These are phyloP conservation scores for Inosperma sp. DNA, from an alignment of 768 basidiomycete species.

Conservation along the genomic window DNA sequence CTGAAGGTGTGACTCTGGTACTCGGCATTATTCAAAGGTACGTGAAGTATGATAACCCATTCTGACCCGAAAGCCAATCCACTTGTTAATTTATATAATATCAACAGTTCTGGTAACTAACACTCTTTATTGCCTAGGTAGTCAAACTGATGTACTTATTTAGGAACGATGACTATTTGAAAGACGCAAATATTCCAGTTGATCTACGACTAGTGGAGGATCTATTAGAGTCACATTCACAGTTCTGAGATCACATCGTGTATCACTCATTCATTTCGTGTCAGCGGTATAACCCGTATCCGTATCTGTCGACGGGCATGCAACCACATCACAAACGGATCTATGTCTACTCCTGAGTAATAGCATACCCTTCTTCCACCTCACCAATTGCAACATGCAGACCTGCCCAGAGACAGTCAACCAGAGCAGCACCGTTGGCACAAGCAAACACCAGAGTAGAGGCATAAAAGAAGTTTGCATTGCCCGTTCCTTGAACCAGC, in stretches of 20 bases:
- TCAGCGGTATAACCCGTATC: not conserved
- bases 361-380: slow-evolving; percentile 45
- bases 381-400: slow-evolving; percentile 67
- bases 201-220: slow-evolving; percentile 40
- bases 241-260: not conserved
- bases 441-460: slow-evolving; percentile 91
- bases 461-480: slow-evolving; percentile 98
- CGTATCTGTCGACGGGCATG: not conserved
- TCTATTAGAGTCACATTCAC: slow-evolving; percentile 23
- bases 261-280: no score
- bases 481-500: slow-evolving; percentile 88
- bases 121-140: not conserved
- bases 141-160: not conserved
- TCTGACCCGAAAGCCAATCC: not conserved
- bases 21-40: slow-evolving; percentile 90
- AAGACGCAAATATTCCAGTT: slow-evolving; percentile 41
- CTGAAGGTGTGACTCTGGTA: slow-evolving; percentile 82
- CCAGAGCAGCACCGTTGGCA: slow-evolving; percentile 75
- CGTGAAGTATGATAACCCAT: not conserved
- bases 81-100: no score
- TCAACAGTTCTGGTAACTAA: slow-evolving; percentile 41
- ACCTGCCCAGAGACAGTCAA: slow-evolving; percentile 83
- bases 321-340: not conserved
- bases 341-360: slow-evolving; percentile 52
- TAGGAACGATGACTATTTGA: slow-evolving; percentile 54